phyloP scores from a whole-genome alignment of 106 monocot genomes.

The Hemerocallis citrina region DNA sequence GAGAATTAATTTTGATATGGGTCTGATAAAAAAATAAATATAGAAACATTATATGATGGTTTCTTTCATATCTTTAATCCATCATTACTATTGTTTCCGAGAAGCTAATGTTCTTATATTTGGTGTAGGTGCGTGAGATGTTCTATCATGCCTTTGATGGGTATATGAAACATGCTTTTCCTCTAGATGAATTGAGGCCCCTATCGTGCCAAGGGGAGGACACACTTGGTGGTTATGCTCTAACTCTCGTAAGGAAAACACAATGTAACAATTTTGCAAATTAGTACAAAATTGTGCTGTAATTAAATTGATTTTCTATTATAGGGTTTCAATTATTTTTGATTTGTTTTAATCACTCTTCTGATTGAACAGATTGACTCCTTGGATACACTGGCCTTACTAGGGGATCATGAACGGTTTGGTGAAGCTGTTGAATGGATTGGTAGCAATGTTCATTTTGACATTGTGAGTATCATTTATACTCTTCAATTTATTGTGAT shows the following conservation, averaged over 20 bases:
- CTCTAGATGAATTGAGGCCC: constrained; percentile 89
- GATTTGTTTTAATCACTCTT: constrained; percentile 6
- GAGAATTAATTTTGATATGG: no score
- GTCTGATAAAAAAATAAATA: no score
- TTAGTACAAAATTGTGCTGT: background rate
- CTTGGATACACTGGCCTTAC: constrained; percentile 91
- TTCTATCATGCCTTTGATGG: constrained; percentile 99
- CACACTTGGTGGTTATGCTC: constrained; percentile 92
- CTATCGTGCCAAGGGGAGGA: constrained; percentile 92
- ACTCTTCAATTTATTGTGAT: background rate
- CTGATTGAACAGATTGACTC: constrained; percentile 70
- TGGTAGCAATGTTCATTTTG: constrained; percentile 70
- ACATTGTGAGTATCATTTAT: constrained; percentile 64
- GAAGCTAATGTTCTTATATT: constrained; percentile 1
- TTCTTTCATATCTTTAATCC: no score
- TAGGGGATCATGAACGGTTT: constrained; percentile 80
- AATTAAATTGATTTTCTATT: background rate
- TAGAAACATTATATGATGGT: no score
- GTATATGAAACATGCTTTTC: constrained; percentile 93
- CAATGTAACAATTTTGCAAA: background rate
- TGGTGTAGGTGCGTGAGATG: constrained; percentile 68
- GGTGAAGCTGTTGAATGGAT: constrained; percentile 82
- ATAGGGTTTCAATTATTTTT: background rate
- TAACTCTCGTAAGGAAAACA: constrained; percentile 69
- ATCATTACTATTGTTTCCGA: background rate